Conservation (phyloP, 2,329 filamentous ascomycete species). For the Thermomyces lanuginosus region DNA sequence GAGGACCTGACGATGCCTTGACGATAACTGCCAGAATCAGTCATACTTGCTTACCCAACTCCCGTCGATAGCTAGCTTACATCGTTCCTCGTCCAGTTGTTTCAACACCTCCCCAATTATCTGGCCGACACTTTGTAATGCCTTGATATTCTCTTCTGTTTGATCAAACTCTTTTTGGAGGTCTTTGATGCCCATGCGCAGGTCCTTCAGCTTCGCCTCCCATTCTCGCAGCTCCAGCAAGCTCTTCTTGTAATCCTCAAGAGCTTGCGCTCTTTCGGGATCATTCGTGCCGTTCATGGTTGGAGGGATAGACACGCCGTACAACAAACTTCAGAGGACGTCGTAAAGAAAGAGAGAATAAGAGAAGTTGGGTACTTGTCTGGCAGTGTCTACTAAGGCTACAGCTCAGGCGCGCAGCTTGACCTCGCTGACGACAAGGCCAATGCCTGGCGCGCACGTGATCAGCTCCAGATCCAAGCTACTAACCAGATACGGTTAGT, state of each 20-base stretch:
- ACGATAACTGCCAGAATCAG: conserved; percentile 58
- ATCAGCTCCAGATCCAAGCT: no score
- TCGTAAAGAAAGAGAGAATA: not conserved
- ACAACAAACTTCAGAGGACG: not conserved
- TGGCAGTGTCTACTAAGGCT: no score
- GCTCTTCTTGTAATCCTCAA: conserved; percentile 63
- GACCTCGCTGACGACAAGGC: no score
- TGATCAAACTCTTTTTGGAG: conserved; percentile 89
- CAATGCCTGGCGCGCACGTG: no score
- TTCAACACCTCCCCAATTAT: conserved; percentile 99
- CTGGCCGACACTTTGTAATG: conserved; percentile 93
- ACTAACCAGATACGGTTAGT: no score
- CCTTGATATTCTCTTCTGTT: conserved; percentile 99
- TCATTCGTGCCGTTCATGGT: conserved; percentile 30
- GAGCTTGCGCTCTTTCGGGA: conserved; percentile 48
- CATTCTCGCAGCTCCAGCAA: conserved; percentile 92
- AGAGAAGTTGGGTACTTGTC: no score
- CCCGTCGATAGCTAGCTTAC: conserved; percentile 46
- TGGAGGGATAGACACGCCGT: no score
- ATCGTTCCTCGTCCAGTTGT: conserved; percentile 96
- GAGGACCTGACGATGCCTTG: conserved; percentile 89
- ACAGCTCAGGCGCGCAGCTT: no score
- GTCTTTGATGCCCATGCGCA: conserved; percentile 91
- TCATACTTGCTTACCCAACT: no score
- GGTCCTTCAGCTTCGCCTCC: conserved; percentile 90